Evolutionary conservation across 116 monocot genomes (phyloP), one percentile per base, ranked within the genome.

Genomic region (Cymodocea nodosa): DNA sequence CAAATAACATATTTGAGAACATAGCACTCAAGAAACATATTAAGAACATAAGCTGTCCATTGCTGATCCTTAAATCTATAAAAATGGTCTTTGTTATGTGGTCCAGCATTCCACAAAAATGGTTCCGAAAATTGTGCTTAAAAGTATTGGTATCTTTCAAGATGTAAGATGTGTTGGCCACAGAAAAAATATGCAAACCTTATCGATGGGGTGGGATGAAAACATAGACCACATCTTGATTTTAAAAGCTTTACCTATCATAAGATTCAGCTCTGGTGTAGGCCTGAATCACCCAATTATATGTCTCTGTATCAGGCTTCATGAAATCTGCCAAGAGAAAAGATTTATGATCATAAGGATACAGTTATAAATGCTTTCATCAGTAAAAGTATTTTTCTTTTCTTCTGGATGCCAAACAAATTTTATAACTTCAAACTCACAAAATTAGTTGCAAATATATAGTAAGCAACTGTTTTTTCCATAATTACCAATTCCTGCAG

Each of bases 221-320:
- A 57, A 24, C 57, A 20, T 19, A 13, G 57, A 1, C 19, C 19
- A 19, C 23, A 23, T 23, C 22, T 57, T 57, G 23, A 56, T 20
- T 23, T 4, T 24, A 23, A 57, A 62, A 37, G 15, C 22, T 59
- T 57, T 69, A 91, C 97, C 97, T 91, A 66, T 97, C 97, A 88
- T 97, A 97, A 50, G 91, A 79, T 71, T 87, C 85, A 15, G 97
- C 97, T 77, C 97, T 82, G 23, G 97, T 97, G 68, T 85, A 97
- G 61, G 97, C 97, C 68, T 97, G 91, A 49, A 97, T 90, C 39
- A 97, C 87, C 83, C 85, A 97, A 63, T 97, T 97, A 77, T 91
- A 97, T 23, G 81, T 80, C 61, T 97, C 88, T 35, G 91, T 85
- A 70, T 97, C 88, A 62, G 97, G 97, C 75, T 90, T 97, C 97